Base-by-base conservation (phyloP, 2,329 filamentous ascomycete species). In the Colletotrichum horii region DNA sequence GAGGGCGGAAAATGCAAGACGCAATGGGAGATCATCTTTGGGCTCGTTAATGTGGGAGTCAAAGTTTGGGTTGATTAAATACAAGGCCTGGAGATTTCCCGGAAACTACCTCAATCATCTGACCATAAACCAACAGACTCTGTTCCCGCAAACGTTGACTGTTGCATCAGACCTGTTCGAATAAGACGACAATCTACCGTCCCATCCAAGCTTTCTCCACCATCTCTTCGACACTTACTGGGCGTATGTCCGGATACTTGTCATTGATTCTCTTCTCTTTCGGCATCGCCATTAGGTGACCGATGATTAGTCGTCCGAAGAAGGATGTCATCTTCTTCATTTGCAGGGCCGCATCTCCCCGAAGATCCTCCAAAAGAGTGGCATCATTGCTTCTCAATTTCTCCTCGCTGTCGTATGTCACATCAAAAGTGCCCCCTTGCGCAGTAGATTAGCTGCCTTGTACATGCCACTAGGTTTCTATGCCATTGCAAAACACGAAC, bases 121-220 rank as follows among this genome's bases (percentile, higher is more conserved):
- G 3, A 3, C 43, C 1, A 8, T 14, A 14, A n/a, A 52, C 22
- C n/a, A 6, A 1, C 1, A 22, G 43, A 14, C n/a, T 52, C n/a
- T 52, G 43, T 4, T n/a, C n/a, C 1, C 11, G 1, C 22, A 22
- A 4, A 4, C 1, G 2, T 48, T 0, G 4, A 22, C 3, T 14
- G 14, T 22, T 22, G n/a, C 11, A n/a, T n/a, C n/a, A n/a, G n/a
- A n/a, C n/a, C n/a, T n/a, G n/a, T n/a, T n/a, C n/a, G n/a, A n/a
- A n/a, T n/a, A n/a, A n/a, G 43, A 12, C 24, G n/a, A 52, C 43
- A 4, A 58, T 7, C 28, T 28, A 28, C 22, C 6, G 28, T 16
- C 61, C 34, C 32, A 2, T 2, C 61, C 61, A 65, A 19, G 34
- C 34, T 24, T 65, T 8, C 6, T 43, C 32, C 16, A 28, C 1